Conservation (phyloP, 495 filamentous ascomycete genomes). For the Bathelium albidoporum region DNA sequence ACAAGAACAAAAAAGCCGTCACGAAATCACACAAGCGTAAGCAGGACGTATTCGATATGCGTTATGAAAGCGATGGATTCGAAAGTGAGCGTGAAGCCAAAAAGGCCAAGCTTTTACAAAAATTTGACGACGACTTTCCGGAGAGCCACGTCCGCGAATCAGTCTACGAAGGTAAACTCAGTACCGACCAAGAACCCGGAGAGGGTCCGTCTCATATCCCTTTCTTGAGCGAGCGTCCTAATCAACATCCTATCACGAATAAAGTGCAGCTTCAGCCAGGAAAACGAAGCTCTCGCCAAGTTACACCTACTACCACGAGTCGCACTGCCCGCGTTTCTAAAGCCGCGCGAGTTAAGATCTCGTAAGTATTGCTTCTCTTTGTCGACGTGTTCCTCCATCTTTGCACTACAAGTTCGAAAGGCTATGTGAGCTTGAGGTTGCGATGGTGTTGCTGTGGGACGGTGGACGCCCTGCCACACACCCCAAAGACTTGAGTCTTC, state of each 20-base stretch:
- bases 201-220: background rate
- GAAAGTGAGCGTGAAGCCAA: conserved; percentile 14
- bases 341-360: conserved; percentile 55
- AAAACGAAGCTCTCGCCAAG: conserved; percentile 9
- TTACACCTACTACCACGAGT: conserved; percentile 21
- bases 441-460: no score
- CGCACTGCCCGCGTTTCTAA: conserved; percentile 35
- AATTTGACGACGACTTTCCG: conserved; percentile 15
- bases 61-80: conserved; percentile 13
- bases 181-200: no score
- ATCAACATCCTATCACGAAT: background rate
- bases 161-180: background rate
- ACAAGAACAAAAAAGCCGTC: background rate
- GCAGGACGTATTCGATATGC: conserved; percentile 13
- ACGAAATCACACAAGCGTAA: conserved; percentile 10
- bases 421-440: no score
- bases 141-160: conserved; percentile 23
- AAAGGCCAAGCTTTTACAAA: conserved; percentile 20
- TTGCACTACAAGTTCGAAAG: background rate
- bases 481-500: no score
- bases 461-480: no score
- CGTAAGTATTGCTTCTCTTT: conserved; percentile 43
- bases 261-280: background rate
- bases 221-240: background rate
- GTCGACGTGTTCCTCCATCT: background rate